Evolutionary conservation across 2,329 filamentous ascomycete species (phyloP), one percentile per base, ranked within the genome.

Genomic region (Neocucurbitaria cava): DNA sequence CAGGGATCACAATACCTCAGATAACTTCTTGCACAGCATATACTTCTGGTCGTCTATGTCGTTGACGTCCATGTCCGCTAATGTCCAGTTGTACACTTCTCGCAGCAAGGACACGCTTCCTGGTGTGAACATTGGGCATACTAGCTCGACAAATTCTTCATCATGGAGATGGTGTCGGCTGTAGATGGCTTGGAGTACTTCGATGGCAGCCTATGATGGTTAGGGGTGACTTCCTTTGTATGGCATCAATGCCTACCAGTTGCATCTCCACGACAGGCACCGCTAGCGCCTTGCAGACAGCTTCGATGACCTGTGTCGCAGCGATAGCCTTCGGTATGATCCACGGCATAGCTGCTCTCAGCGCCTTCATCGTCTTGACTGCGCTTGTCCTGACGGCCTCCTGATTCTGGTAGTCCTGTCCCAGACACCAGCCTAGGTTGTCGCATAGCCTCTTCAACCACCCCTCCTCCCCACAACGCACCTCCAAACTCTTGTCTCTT

Each of bases 1-100:
- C 23, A 11, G 21, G 33, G 44, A 8, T 47, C 15, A 17, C 39
- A 78, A 62, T 82, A 92, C 90, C 85, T 99, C 95, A 1, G 93
- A 92, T 42, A 98, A 86, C 76, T 96, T 97, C 79, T 98, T 98
- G 36, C 91, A 87, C 64, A 97, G 87, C 50, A 91, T 87, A 73
- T 99, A 98, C 72, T 92, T 96, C 69, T 92, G 89, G 68, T 96
- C 92, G 62, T 97, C 91, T 54, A 96, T 87, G 65, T 96, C 89
- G 54, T 91, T 85, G 3, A 91, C 84, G 60, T 93, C 88, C 54
- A 91, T 85, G 60, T 92, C 89, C 39, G 94, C 88, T 10, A 87
- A 77, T 4, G 91, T 91, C 90, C 91, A 95, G 58, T 89, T 86
- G 66, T 91, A 92, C 11, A 96, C 82, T 54, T 87, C 85, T 58